phyloP scores from a whole-genome alignment of 768 basidiomycete genomes.

The Tubosaeta brunneosetosa region DNA sequence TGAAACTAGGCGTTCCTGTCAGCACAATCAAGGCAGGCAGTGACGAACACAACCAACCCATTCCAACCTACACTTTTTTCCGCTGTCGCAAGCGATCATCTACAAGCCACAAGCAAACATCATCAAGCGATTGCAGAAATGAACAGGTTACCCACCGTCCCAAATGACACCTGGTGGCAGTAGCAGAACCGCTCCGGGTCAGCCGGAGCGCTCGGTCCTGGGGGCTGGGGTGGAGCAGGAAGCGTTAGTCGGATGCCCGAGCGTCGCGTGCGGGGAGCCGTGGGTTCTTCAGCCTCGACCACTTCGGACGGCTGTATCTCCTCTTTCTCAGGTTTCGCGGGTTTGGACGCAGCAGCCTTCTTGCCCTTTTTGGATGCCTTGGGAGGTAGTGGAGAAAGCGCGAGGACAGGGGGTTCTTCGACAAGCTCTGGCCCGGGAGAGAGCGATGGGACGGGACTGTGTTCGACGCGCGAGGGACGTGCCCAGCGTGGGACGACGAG shows the following conservation, averaged over 20 bases:
- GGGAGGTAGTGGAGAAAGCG: constrained; percentile 9
- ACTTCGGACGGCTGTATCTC: constrained; percentile 8
- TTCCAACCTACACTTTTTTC: constrained; percentile 59
- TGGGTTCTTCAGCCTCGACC: constrained; percentile 8
- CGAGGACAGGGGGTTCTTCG: constrained; percentile 12
- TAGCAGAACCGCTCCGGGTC: constrained; percentile 68
- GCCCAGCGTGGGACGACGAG: constrained; percentile 53
- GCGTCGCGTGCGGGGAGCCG: constrained; percentile 19
- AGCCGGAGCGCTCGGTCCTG: constrained; percentile 17
- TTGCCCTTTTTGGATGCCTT: constrained; percentile 22
- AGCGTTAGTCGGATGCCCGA: constrained; percentile 32
- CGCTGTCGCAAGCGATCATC: constrained; percentile 87
- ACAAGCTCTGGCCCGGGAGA: constrained; percentile 25
- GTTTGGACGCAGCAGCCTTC: constrained; percentile 14
- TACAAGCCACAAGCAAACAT: constrained; percentile 19
- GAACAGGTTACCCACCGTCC: constrained; percentile 50
- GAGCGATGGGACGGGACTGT: constrained; percentile 40
- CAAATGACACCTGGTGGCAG: constrained; percentile 76
- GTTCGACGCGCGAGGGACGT: constrained; percentile 39
- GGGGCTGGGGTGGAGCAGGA: constrained; percentile 26
- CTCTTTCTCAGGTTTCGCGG: constrained; percentile 16
- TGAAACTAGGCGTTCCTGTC: constrained; percentile 53
- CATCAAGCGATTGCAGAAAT: neutral
- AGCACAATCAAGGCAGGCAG: neutral
- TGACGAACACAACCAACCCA: constrained; percentile 56